Percentiles rank a stretch among this genome's conserved stretches.
Conservation (phyloP, 2,329 filamentous ascomycete species). For the Pestalotiopsis sp. region DNA sequence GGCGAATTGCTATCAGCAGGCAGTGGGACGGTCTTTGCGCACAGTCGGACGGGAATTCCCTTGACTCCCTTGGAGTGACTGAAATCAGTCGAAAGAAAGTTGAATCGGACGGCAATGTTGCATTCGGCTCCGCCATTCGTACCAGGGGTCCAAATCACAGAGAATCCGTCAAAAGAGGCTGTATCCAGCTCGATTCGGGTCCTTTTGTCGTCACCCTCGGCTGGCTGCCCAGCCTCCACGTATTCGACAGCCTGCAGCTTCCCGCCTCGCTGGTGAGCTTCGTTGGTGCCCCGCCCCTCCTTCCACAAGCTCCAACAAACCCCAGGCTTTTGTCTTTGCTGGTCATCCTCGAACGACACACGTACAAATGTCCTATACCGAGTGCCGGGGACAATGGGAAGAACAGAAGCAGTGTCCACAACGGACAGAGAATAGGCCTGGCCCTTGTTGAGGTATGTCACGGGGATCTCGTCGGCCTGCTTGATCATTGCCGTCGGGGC, state of each 20-base stretch:
- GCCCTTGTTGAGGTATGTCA: constrained; percentile 98
- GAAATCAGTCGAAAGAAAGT: constrained; percentile 97
- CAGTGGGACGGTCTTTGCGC: constrained; percentile 81
- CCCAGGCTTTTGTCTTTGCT: constrained; percentile 81
- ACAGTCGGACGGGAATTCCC: constrained; percentile 91
- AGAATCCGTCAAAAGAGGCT: constrained; percentile 92
- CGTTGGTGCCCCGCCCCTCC: constrained; percentile 91
- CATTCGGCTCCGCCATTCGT: constrained; percentile 73
- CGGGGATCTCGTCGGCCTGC: constrained; percentile 84
- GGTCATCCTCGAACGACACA: constrained; percentile 96
- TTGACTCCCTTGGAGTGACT: constrained; percentile 99
- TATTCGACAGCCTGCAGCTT: constrained; percentile 95
- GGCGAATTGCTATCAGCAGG: constrained; percentile 52
- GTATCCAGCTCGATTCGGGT: constrained; percentile 72
- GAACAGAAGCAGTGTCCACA: constrained; percentile 70
- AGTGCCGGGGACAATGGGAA: constrained; percentile 60
- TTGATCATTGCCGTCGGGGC: constrained; percentile 97
- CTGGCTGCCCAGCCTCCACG: constrained; percentile 67
- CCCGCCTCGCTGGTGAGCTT: constrained; percentile 90
- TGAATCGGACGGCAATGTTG: constrained; percentile 90
- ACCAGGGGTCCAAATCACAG: constrained; percentile 82
- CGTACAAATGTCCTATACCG: constrained; percentile 89
- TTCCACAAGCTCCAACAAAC: constrained; percentile 92
- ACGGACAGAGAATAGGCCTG: constrained; percentile 90
- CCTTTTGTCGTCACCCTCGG: constrained; percentile 65